Conservation (phyloP, 106 monocot species). For the Acorus gramineus region DNA sequence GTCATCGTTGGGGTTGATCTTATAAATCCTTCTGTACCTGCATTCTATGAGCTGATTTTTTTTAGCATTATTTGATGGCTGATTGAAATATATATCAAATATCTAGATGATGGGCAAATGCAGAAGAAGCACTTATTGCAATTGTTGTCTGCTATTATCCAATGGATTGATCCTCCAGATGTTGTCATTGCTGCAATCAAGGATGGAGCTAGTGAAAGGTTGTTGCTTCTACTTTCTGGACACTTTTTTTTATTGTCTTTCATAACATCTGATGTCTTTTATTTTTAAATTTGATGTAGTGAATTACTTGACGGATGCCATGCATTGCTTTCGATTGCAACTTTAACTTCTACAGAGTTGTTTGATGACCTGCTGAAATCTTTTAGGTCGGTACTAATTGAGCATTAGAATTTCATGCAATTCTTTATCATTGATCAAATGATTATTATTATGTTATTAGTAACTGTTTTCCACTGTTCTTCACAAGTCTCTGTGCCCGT, state of each 20-base stretch:
- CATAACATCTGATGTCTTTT: too few species aligned
- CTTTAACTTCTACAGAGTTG: conserved; percentile 34
- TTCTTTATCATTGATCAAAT: too few species aligned
- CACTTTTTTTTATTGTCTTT: too few species aligned
- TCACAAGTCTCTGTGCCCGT: too few species aligned
- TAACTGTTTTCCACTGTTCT: too few species aligned
- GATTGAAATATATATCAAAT: not conserved
- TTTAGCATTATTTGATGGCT: too few species aligned
- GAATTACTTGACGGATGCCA: conserved; percentile 94
- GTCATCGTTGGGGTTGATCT: too few species aligned
- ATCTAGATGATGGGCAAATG: conserved; percentile 67
- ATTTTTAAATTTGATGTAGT: conserved; percentile 20
- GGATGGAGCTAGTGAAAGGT: conserved; percentile 71
- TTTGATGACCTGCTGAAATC: conserved; percentile 78
- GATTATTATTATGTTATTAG: too few species aligned
- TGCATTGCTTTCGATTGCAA: conserved; percentile 76
- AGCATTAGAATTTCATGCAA: too few species aligned
- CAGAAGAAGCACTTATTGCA: conserved; percentile 65
- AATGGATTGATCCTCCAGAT: conserved; percentile 82
- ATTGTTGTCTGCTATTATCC: conserved; percentile 50
- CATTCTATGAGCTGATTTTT: too few species aligned
- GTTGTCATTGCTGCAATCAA: conserved; percentile 30
- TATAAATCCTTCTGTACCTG: too few species aligned
- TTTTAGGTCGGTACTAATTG: conserved; percentile 46
- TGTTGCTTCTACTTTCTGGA: conserved; percentile 2